phyloP scores from a whole-genome alignment of 352 stramenopile genomes.

The Phytophthora meadii region DNA sequence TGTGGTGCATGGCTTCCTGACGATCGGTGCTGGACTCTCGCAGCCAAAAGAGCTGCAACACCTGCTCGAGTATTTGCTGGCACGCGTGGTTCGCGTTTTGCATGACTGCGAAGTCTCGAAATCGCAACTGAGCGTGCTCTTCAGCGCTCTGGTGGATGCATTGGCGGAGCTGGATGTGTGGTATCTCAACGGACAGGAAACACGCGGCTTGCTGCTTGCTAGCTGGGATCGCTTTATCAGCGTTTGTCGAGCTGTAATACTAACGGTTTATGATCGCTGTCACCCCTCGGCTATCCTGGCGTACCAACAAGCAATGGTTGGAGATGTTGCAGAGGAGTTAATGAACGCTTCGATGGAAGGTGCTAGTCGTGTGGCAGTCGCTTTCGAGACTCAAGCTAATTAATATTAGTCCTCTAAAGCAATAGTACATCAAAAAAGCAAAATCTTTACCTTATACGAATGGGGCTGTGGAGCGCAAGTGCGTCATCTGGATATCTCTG shows the following conservation, averaged over 20 bases:
- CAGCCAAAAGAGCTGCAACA: constrained; percentile 82
- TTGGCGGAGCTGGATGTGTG: constrained; percentile 69
- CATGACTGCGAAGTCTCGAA: constrained; percentile 59
- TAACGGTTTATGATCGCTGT: constrained; percentile 63
- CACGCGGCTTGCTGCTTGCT: constrained; percentile 55
- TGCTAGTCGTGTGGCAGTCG: constrained; percentile 6
- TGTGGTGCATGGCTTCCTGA: constrained; percentile 70
- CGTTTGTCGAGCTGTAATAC: constrained; percentile 56
- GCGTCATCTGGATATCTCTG: constrained; percentile 20
- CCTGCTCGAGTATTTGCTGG: constrained; percentile 67
- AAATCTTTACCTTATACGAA: neutral
- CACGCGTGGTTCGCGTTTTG: constrained; percentile 64
- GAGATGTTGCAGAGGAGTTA: constrained; percentile 7
- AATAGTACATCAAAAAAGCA: neutral
- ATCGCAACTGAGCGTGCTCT: constrained; percentile 59
- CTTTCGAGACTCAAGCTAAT: constrained; percentile 19
- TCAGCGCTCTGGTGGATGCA: constrained; percentile 74
- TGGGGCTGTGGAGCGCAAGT: neutral
- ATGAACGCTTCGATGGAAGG: constrained; percentile 9
- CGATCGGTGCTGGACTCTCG: constrained; percentile 76
- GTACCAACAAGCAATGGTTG: constrained; percentile 15
- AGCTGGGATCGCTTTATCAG: constrained; percentile 82
- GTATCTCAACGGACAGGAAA: constrained; percentile 77
- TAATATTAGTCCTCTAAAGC: constrained; percentile 7
- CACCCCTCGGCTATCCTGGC: constrained; percentile 22